Evolutionary conservation across 192 early-diverging fungal genomes (phyloP).

Genomic region (Backusella morwellensis): DNA sequence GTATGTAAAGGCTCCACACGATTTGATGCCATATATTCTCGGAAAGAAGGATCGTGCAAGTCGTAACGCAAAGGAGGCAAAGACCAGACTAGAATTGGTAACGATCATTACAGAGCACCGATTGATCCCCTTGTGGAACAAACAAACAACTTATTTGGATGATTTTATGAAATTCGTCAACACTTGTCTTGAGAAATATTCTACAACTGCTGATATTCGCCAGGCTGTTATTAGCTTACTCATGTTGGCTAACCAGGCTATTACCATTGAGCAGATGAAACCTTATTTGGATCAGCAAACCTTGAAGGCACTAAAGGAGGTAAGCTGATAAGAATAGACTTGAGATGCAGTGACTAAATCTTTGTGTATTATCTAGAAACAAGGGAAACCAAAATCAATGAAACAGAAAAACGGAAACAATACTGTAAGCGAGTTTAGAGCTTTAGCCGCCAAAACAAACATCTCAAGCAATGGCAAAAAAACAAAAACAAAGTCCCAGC

Average conservation of each 20-base stretch:
- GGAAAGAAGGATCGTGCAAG: constrained; percentile 25
- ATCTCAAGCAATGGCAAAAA: neutral
- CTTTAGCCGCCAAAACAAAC: constrained; percentile 15
- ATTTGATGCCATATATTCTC: neutral
- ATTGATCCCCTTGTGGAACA: constrained; percentile 7
- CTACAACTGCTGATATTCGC: constrained; percentile 6
- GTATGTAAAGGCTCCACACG: neutral
- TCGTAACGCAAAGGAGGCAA: constrained; percentile 22
- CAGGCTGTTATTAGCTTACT: neutral
- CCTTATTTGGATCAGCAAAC: constrained; percentile 6
- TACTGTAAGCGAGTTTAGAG: constrained; percentile 14
- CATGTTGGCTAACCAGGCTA: neutral
- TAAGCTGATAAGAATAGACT: neutral
- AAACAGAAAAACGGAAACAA: neutral
- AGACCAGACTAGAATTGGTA: constrained; percentile 18
- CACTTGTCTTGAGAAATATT: constrained; percentile 3
- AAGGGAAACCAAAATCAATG: neutral
- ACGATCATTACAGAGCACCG: neutral
- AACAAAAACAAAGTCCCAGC: neutral
- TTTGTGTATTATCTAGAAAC: neutral
- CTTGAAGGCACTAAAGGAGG: neutral
- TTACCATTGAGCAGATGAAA: neutral
- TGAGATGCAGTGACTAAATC: neutral
- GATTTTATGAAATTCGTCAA: constrained; percentile 12
- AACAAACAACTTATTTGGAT: neutral